Evolutionary conservation across 73 alveolate species (phyloP).

Genomic region (Paramecium pentaurelia): DNA sequence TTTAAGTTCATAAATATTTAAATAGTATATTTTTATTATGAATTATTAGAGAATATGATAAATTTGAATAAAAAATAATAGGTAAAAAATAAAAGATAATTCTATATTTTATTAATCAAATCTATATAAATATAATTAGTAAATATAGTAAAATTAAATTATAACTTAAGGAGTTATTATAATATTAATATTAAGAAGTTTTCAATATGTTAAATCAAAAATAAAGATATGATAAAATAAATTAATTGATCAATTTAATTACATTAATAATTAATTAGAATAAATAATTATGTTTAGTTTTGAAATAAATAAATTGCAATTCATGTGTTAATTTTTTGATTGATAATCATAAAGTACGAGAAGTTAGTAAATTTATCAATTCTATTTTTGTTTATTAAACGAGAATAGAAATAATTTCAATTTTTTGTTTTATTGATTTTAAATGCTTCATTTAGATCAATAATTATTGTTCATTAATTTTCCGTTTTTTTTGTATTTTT

Average conservation of each 20-base stretch:
- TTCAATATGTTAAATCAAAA: not conserved
- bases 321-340: not conserved
- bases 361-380: not conserved
- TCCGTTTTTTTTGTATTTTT: not conserved
- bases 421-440: not conserved
- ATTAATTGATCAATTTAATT: not conserved
- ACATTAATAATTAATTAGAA: not conserved
- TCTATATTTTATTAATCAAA: not conserved
- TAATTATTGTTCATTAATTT: not conserved
- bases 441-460: not conserved
- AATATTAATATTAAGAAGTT: not conserved
- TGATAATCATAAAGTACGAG: not conserved
- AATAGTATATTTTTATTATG: too few relatives aligned
- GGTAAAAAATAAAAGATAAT: too few relatives aligned
- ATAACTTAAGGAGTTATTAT: not conserved
- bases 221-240: not conserved
- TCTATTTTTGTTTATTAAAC: not conserved
- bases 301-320: not conserved
- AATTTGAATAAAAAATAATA: too few relatives aligned
- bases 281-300: not conserved
- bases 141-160: not conserved
- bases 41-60: too few relatives aligned
- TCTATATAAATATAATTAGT: not conserved
- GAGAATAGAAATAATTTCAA: not conserved
- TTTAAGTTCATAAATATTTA: too few relatives aligned